Evolutionary conservation across 176 grass and related monocot species (phyloP).

Genomic region (Microstegium vimineum): DNA sequence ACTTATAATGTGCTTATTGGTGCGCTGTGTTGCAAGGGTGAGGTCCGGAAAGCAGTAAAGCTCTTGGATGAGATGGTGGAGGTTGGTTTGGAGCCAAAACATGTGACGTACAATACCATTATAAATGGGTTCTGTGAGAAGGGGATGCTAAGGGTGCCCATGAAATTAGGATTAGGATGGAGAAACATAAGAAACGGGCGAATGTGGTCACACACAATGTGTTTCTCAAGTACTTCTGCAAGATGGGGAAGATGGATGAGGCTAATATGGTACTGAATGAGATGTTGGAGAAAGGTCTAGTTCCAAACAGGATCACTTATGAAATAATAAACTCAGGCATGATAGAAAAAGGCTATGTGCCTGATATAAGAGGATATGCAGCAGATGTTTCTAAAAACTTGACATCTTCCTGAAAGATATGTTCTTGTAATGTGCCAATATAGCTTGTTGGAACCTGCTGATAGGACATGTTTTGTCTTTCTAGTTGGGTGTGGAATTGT

Average conservation of each 20-base stretch:
- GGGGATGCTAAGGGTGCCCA: constrained; percentile 58
- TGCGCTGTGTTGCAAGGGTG: constrained; percentile 54
- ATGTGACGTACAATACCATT: constrained; percentile 73
- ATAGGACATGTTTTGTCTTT: neutral
- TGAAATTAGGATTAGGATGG: constrained; percentile 75
- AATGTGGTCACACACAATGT: constrained; percentile 83
- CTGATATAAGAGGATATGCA: constrained; percentile 60
- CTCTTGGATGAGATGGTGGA: constrained; percentile 85
- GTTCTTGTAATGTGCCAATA: neutral
- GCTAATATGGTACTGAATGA: constrained; percentile 82
- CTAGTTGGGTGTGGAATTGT: neutral
- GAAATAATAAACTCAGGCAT: constrained; percentile 76
- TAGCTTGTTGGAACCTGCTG: neutral
- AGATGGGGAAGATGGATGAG: constrained; percentile 62
- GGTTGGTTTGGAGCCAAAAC: constrained; percentile 55
- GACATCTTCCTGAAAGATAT: constrained; percentile 35
- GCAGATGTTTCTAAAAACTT: constrained; percentile 33
- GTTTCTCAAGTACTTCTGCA: constrained; percentile 73
- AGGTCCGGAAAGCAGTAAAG: constrained; percentile 63
- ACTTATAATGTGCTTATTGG: constrained; percentile 76
- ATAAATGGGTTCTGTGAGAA: constrained; percentile 89
- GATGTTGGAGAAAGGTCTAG: constrained; percentile 79
- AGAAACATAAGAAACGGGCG: constrained; percentile 59
- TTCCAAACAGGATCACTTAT: constrained; percentile 77
- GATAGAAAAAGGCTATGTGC: constrained; percentile 81